phyloP scores from a whole-genome alignment of 257 asterid species.

The Jacaranda copaia region DNA sequence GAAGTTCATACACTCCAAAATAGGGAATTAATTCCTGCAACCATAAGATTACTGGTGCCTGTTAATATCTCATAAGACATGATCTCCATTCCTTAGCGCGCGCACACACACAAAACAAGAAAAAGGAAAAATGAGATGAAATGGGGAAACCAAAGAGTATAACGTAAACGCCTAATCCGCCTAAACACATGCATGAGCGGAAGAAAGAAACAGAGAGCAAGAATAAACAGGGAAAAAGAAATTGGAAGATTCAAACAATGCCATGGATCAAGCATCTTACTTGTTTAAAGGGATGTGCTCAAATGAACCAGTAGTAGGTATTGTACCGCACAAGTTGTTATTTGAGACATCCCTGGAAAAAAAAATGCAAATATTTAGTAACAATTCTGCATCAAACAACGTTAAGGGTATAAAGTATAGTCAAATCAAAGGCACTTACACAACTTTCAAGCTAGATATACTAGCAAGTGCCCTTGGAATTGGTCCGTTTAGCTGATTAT shows the following conservation, averaged over 20 bases:
- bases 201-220: not conserved
- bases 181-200: not conserved
- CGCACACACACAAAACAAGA: not conserved
- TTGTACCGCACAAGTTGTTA: conserved; percentile 78
- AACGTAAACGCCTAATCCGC: not conserved
- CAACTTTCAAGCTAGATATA: conserved; percentile 73
- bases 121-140: not conserved
- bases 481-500: conserved; percentile 68
- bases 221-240: no score
- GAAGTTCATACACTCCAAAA: not conserved
- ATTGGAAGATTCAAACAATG: not conserved
- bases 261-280: conserved; percentile 50
- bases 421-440: conserved; percentile 60
- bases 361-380: conserved; percentile 21
- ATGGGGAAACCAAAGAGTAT: not conserved
- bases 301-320: conserved; percentile 77
- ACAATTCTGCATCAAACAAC: conserved; percentile 14
- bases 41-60: no score
- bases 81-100: no score
- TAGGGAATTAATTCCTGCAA: not conserved
- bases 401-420: not conserved
- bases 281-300: conserved; percentile 81
- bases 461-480: conserved; percentile 64
- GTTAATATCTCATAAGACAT: no score
- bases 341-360: conserved; percentile 74